Base-by-base conservation (phyloP, 257 asterid genomes). In the Nyctanthes arbortristis region DNA sequence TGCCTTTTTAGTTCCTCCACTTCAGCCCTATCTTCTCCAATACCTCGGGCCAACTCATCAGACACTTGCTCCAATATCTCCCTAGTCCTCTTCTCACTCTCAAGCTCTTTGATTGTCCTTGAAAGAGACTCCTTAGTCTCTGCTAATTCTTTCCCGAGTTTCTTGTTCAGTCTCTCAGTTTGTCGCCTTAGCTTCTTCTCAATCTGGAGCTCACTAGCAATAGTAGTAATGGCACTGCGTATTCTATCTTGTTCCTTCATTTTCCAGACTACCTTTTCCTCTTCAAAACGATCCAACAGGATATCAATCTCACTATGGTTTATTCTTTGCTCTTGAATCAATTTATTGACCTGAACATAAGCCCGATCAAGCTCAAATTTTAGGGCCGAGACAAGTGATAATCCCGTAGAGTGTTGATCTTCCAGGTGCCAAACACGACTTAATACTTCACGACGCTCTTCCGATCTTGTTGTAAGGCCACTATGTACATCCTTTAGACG, bases 171-270 rank as follows among this genome's bases (percentile, higher is more conserved):
- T 64, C 96, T 79, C 84, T 95, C 99, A 0, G 96, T 84, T 78
- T 92, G 99, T 33, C 85, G 73, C 86, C 90, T 92, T 64, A 92
- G 75, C 83, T 79, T 92, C 96, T 85, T 89, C 84, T 95, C 98
- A 0, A 66, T 61, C 63, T 88, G 89, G 22, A 91, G 90, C 73
- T 94, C 99, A 9, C 80, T 80, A 2, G 89, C 83, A 34, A 88
- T 37, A 29, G 93, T 80, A 14, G 75, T 55, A 22, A 93, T 66
- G 34, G 96, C 93, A 36, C 64, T 66, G 33, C 82, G 93, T 33
- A 88, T 81, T 65, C 85, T 74, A 22, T 88, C 93, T 65, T 85
- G 95, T 77, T 89, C 96, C 76, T 81, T 94, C n/a, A 83, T 24
- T 72, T 86, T 91, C 90, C 94, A 86, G 20, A 74, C 68, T 4